Conservation (phyloP, 1,284 basidiomycete species). For the Quambalaria eucalypti region DNA sequence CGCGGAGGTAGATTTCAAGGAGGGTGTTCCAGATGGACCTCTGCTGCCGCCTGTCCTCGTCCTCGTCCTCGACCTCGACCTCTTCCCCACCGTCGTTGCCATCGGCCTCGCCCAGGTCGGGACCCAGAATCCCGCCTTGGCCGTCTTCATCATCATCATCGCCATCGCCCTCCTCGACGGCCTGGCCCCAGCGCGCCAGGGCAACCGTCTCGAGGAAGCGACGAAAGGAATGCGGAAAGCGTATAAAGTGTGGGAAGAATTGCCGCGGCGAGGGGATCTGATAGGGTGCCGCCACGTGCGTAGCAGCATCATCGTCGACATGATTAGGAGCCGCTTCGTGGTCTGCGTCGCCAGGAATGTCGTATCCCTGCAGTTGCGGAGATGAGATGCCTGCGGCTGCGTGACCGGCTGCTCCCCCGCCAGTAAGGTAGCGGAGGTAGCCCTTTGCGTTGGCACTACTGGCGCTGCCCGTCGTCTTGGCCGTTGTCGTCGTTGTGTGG, state of each 20-base stretch:
- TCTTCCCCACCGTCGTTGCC: slow-evolving; percentile 9
- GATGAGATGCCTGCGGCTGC: slow-evolving; percentile 12
- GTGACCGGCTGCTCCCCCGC: slow-evolving; percentile 2
- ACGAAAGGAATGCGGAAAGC: slow-evolving; percentile 73
- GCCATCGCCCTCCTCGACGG: slow-evolving; percentile 47
- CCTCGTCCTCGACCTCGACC: slow-evolving; percentile 20
- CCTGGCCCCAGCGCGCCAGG: slow-evolving; percentile 68
- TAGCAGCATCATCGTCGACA: slow-evolving; percentile 7
- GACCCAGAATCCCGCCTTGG: too few relatives aligned
- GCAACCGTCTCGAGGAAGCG: slow-evolving; percentile 84
- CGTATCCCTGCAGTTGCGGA: too few relatives aligned
- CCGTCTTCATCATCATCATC: neutral
- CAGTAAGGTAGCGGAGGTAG: neutral
- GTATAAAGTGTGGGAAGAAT: slow-evolving; percentile 90
- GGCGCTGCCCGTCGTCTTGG: neutral
- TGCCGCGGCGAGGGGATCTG: slow-evolving; percentile 69
- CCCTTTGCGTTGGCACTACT: neutral
- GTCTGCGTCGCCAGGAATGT: slow-evolving; percentile 1
- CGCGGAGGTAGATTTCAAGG: slow-evolving; percentile 78
- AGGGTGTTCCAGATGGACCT: slow-evolving; percentile 90
- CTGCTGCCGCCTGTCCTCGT: slow-evolving; percentile 62
- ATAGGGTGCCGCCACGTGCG: slow-evolving; percentile 25
- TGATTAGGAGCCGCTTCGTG: too few relatives aligned
- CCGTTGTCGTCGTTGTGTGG: neutral
- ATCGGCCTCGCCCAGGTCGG: slow-evolving; percentile 8